These are phyloP conservation scores for Pseudocercospora vitis DNA, from an alignment of 2,329 filamentous ascomycete genomes.

Conservation along the genomic window DNA sequence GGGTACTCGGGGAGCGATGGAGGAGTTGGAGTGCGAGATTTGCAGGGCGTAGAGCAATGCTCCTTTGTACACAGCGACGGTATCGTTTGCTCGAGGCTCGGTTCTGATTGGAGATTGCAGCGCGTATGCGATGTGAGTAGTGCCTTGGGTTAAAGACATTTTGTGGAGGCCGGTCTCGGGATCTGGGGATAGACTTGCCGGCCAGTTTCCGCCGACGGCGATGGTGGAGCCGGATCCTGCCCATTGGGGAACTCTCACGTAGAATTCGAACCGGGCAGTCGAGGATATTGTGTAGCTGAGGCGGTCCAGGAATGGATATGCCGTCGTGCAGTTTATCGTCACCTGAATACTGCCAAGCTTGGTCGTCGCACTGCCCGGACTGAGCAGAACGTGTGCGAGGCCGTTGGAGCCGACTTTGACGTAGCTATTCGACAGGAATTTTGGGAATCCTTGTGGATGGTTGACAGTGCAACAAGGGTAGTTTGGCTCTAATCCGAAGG, in stretches of 20 bases:
- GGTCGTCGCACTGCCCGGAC: constrained; percentile 47
- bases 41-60: constrained; percentile 42
- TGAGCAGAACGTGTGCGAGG: constrained; percentile 53
- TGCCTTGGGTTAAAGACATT: constrained; percentile 39
- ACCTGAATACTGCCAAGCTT: constrained; percentile 42
- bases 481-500: constrained; percentile 55
- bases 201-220: background rate
- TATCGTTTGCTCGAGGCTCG: constrained; percentile 44
- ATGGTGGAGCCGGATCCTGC: constrained; percentile 29
- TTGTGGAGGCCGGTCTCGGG: constrained; percentile 42
- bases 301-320: constrained; percentile 50
- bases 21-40: constrained; percentile 30
- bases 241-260: constrained; percentile 51
- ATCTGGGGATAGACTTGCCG: constrained; percentile 36
- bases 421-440: constrained; percentile 54
- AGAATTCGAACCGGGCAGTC: constrained; percentile 43
- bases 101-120: constrained; percentile 39
- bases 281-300: constrained; percentile 45
- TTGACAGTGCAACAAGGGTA: constrained; percentile 59
- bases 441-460: constrained; percentile 58
- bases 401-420: constrained; percentile 45
- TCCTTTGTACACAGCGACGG: constrained; percentile 40
- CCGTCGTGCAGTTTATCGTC: constrained; percentile 49
- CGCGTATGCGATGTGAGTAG: constrained; percentile 38
- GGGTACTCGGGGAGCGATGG: constrained; percentile 24